Evolutionary conservation across 257 asterid genomes (phyloP).

Genomic region (Solanum etuberosum): DNA sequence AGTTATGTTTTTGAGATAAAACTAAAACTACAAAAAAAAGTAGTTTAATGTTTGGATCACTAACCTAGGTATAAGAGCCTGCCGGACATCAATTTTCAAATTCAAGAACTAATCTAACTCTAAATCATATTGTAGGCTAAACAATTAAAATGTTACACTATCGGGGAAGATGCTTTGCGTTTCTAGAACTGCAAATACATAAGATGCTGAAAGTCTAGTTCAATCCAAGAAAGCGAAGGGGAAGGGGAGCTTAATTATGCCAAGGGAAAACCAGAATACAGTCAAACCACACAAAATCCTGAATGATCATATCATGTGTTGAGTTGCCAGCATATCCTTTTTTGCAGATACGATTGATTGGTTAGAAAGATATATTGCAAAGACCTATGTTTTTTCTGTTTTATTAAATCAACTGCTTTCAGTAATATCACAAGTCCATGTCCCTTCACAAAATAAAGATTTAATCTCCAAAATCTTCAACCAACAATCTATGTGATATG

Average conservation of each 20-base stretch:
- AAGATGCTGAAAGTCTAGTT: not conserved
- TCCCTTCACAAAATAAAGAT: not conserved
- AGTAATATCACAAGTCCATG: not conserved
- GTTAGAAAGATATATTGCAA: not conserved
- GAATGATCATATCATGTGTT: not conserved
- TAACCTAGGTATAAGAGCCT: not conserved
- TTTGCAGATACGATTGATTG: not conserved
- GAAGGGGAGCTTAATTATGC: not conserved
- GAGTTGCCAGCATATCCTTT: not conserved
- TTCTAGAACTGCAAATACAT: not conserved
- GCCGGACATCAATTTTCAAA: not conserved
- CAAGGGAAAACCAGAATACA: not conserved
- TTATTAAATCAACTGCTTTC: not conserved
- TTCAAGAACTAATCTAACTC: not conserved
- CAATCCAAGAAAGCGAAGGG: not conserved
- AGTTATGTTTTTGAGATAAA: not conserved
- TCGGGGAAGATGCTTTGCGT: not conserved
- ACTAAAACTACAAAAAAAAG: not conserved
- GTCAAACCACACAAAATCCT: not conserved
- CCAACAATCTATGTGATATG: not conserved
- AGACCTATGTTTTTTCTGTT: not conserved
- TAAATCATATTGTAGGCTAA: not conserved
- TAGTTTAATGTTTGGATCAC: not conserved
- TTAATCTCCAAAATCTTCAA: not conserved
- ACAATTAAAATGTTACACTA: not conserved